Evolutionary conservation across 1,284 basidiomycete species (phyloP).

Genomic region (Pseudozyma sp.): DNA sequence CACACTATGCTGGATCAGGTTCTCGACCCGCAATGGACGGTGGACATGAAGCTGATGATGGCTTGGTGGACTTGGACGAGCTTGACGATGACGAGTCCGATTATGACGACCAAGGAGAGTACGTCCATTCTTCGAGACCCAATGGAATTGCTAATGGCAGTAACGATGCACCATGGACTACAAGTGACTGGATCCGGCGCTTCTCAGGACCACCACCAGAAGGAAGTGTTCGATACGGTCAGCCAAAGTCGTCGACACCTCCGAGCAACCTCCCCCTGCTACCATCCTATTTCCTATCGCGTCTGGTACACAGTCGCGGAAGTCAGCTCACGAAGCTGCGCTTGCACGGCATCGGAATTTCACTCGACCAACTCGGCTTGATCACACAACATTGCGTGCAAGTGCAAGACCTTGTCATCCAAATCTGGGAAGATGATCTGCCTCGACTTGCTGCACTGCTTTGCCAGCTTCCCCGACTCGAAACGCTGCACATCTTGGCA

Average conservation of each 20-base stretch:
- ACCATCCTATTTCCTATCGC: constrained; percentile 36
- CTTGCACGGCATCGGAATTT: constrained; percentile 59
- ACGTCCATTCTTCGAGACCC: constrained; percentile 10
- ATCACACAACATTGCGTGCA: constrained; percentile 38
- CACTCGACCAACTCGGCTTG: constrained; percentile 52
- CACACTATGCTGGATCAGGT: constrained; percentile 52
- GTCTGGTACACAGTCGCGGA: constrained; percentile 37
- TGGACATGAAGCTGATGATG: constrained; percentile 35
- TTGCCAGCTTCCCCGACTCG: constrained; percentile 39
- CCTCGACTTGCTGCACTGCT: constrained; percentile 38
- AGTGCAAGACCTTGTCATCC: constrained; percentile 62
- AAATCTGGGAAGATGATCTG: constrained; percentile 61
- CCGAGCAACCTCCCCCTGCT: constrained; percentile 41
- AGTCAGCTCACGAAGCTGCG: constrained; percentile 49
- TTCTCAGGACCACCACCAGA: constrained; percentile 42
- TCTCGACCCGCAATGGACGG: constrained; percentile 44
- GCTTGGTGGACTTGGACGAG: constrained; percentile 45
- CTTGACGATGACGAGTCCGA: constrained; percentile 37
- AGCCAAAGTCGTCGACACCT: constrained; percentile 15
- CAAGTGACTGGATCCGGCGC: constrained; percentile 32
- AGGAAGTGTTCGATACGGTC: constrained; percentile 43
- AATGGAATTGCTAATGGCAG: neutral
- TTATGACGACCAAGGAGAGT: constrained; percentile 33
- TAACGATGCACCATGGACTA: constrained; percentile 1
- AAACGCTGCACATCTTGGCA: constrained; percentile 58